Base-by-base conservation (phyloP, 2,329 filamentous ascomycete genomes). In the Ophiostoma australiae region DNA sequence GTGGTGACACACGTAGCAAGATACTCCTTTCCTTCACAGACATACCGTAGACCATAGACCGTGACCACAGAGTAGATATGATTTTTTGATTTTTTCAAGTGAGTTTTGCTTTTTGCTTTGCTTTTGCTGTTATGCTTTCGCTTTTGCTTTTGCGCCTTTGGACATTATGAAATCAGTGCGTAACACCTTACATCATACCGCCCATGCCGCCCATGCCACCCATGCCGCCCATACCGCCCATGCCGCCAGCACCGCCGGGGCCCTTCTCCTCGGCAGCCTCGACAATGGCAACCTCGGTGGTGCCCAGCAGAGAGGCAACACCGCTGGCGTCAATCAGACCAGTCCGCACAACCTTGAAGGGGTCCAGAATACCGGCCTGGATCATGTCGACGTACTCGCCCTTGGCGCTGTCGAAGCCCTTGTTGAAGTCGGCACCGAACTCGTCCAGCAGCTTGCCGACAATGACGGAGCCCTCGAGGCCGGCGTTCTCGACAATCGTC, bases 381-480 rank as follows among this genome's bases (percentile, higher is more conserved):
- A 99, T 97, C 95, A 99, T 98, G 86, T 99, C 94, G 76, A 97
- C 93, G 84, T 97, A 99, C 85, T 98, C 92, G 82, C 94, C 93
- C 86, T 94, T 97, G 80, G 93, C 84, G 84, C 91, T 95, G 87
- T 99, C 93, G 84, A 93, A 99, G 75, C 95, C 95, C 86, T 91
- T 95, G 91, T 97, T 96, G 89, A 99, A 99, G 83, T 99, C 94
- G 75, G 81, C 80, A 80, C 88, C 93, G 80, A 86, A 94, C 84
- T 99, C 95, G 77, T 98, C 94, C 78, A 91, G 95, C 77, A 99
- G 91, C 89, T 99, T 99, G 81, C 95, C 95, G 78, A 99, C 93
- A 73, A 99, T 89, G 72, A 99, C 95, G 71, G 93, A 94, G 77
- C 95, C 94, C 85, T 99, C 95, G 31, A 94, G 87, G 74, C 95